A percentile compares a stretch with the other conserved stretches of the same genome.
Evolutionary conservation across 2,329 filamentous ascomycete species (phyloP).

Genomic region (Hypomyces rosellus): DNA sequence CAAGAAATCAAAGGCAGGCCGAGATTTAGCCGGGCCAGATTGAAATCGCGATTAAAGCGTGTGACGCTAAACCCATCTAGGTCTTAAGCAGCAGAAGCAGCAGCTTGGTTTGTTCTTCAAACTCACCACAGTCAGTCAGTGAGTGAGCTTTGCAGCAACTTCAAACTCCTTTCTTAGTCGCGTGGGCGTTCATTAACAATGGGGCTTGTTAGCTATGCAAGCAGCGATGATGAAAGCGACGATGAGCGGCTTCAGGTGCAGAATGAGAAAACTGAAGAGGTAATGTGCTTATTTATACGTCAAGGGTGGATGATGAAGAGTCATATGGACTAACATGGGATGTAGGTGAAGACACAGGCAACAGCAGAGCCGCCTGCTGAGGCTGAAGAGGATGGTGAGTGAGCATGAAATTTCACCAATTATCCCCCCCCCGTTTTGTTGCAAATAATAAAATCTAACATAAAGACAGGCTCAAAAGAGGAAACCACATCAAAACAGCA

Average conservation of each 20-base stretch:
- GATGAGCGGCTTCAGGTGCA: conserved; percentile 10
- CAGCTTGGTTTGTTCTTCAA: conserved; percentile 5
- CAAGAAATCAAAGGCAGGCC: background rate
- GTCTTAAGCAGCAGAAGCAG: background rate
- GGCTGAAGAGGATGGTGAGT: conserved; percentile 2
- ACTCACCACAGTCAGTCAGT: background rate
- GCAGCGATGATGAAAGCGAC: conserved; percentile 45
- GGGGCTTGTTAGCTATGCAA: conserved; percentile 45
- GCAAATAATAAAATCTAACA: too few relatives aligned
- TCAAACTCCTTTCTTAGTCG: background rate
- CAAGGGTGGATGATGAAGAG: background rate
- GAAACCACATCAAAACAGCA: background rate
- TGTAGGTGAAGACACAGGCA: conserved; percentile 4
- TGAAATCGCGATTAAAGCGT: too few relatives aligned
- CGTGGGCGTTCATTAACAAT: conserved; percentile 18
- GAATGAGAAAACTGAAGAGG: background rate
- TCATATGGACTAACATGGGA: background rate
- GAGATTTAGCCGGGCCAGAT: conserved; percentile 4
- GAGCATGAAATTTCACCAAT: background rate
- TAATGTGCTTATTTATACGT: background rate
- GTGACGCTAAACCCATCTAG: background rate
- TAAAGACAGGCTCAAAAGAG: background rate
- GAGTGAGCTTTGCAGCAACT: background rate
- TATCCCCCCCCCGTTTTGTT: too few relatives aligned
- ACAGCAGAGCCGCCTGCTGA: conserved; percentile 2